Conservation (phyloP, 106 monocot species). For the Vanilla planifolia region DNA sequence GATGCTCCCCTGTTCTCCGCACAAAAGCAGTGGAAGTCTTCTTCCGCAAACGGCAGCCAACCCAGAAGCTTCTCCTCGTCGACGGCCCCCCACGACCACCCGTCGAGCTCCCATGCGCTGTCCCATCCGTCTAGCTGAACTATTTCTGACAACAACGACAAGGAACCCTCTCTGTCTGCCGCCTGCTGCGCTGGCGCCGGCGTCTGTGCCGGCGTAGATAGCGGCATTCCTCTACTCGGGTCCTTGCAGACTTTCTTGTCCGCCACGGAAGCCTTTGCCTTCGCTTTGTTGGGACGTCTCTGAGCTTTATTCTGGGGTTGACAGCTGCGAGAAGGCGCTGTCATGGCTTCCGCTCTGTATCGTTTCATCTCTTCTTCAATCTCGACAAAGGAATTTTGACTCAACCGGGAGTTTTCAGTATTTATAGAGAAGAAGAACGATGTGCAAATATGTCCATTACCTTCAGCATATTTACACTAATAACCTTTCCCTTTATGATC, state of each 20-base stretch:
- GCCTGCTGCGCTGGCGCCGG: background rate
- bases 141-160: background rate
- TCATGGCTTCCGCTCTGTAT: too few species aligned
- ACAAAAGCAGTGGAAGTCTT: conserved; percentile 19
- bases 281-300: background rate
- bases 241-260: background rate
- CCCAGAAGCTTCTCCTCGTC: conserved; percentile 39
- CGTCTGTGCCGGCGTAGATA: background rate
- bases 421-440: too few species aligned
- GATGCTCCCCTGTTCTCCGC: conserved; percentile 2
- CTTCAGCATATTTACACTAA: too few species aligned
- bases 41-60: conserved; percentile 36
- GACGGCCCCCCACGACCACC: conserved; percentile 19
- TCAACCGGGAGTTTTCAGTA: too few species aligned
- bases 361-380: too few species aligned
- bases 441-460: too few species aligned
- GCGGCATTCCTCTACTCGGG: background rate
- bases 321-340: background rate
- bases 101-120: conserved; percentile 6
- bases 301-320: background rate
- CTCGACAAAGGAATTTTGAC: too few species aligned
- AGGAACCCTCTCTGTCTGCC: background rate
- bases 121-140: background rate
- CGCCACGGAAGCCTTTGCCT: background rate
- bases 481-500: too few species aligned